phyloP scores from a whole-genome alignment of 257 asterid genomes.

The Voacanga thouarsii region DNA sequence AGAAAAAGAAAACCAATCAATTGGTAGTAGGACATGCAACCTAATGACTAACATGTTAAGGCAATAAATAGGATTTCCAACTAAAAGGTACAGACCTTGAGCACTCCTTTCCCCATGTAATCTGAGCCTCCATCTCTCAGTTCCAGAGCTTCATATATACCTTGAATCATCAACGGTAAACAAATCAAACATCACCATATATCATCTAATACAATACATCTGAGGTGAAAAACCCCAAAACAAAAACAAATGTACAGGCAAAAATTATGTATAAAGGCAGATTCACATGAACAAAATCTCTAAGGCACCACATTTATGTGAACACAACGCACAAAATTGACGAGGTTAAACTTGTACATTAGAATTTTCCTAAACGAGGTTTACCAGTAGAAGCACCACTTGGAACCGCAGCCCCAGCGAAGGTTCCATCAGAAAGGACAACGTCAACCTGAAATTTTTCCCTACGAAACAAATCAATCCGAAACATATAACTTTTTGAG shows the following conservation, averaged over 20 bases:
- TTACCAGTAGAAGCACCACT: slow-evolving; percentile 94
- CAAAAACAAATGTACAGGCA: no score
- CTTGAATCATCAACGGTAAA: slow-evolving; percentile 25
- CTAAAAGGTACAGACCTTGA: slow-evolving; percentile 46
- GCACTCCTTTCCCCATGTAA: slow-evolving; percentile 94
- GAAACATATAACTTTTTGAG: no score
- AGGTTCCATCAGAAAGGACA: slow-evolving; percentile 43
- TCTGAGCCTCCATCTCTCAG: slow-evolving; percentile 96
- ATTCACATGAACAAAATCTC: no score
- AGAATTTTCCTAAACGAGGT: slow-evolving; percentile 6
- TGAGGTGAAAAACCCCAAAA: no score
- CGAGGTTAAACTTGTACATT: no score
- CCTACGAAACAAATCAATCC: no score
- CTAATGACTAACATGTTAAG: background rate
- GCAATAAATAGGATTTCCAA: background rate
- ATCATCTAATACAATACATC: no score
- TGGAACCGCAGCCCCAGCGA: slow-evolving; percentile 82
- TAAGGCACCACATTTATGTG: no score
- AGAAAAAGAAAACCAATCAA: background rate
- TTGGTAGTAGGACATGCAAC: slow-evolving; percentile 1
- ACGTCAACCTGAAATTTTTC: slow-evolving; percentile 54
- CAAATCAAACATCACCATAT: background rate
- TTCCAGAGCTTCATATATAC: slow-evolving; percentile 92
- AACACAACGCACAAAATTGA: no score
- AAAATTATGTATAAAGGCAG: no score